These are phyloP conservation scores for Tolypocladium tropicale DNA, from an alignment of 2,329 filamentous ascomycete species.

Conservation along the genomic window DNA sequence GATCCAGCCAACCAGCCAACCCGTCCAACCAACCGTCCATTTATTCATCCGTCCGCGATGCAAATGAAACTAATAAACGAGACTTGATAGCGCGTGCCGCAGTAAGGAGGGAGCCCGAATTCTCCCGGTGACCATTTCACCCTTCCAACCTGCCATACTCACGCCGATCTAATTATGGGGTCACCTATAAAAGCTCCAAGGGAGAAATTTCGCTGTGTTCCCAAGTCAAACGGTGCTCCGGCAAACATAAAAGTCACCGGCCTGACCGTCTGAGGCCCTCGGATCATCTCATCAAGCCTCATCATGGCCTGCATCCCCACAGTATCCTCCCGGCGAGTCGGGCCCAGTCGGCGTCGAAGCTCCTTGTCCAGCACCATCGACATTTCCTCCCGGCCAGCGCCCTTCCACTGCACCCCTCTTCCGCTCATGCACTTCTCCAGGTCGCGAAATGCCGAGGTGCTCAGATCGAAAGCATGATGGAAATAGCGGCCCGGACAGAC, in stretches of 20 bases:
- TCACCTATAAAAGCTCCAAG: too few species aligned
- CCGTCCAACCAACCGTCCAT: too few species aligned
- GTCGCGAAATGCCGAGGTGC: not conserved
- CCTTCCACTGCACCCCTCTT: not conserved
- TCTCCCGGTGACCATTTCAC: not conserved
- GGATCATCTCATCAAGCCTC: not conserved
- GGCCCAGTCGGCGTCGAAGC: not conserved
- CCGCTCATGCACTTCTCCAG: not conserved
- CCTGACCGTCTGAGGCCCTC: not conserved
- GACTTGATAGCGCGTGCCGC: not conserved
- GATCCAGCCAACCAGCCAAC: too few species aligned
- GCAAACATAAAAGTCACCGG: constrained; percentile 1
- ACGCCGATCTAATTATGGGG: too few species aligned
- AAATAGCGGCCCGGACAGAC: not conserved
- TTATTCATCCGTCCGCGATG: not conserved
- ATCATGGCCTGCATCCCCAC: not conserved
- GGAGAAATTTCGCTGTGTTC: too few species aligned
- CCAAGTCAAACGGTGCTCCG: not conserved
- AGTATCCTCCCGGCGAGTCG: not conserved
- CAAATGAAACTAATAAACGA: not conserved
- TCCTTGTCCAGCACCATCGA: not conserved
- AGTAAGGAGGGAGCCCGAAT: too few species aligned
- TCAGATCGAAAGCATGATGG: not conserved
- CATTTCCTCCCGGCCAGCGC: not conserved
- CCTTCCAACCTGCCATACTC: not conserved